Percentiles rank a stretch among this genome's conserved stretches.
These are phyloP conservation scores for Myriosclerotinia curreyana DNA, from an alignment of 2,329 filamentous ascomycete genomes.

Conservation along the genomic window DNA sequence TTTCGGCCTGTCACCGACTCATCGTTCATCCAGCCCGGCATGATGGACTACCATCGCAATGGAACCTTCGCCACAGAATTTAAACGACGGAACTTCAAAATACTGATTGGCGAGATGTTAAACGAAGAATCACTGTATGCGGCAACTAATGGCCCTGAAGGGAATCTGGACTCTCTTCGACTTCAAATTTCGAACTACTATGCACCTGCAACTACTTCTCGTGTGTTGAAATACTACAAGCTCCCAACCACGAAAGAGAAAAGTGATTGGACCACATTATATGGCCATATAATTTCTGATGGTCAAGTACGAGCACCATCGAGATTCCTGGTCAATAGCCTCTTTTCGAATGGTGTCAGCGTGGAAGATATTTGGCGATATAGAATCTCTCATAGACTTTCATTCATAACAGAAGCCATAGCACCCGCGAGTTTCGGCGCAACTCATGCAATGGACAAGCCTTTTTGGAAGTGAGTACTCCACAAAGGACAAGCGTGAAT, in stretches of 20 bases:
- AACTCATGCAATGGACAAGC: constrained; percentile 44
- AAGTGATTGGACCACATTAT: constrained; percentile 42
- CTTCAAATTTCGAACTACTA: constrained; percentile 47
- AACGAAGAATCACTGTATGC: constrained; percentile 48
- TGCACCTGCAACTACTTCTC: constrained; percentile 41
- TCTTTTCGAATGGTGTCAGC: constrained; percentile 39
- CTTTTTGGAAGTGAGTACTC: constrained; percentile 44
- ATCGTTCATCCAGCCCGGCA: constrained; percentile 42
- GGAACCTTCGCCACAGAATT: constrained; percentile 43
- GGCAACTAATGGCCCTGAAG: constrained; percentile 42
- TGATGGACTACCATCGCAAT: constrained; percentile 43
- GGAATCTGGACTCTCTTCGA: constrained; percentile 40
- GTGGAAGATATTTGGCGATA: constrained; percentile 44
- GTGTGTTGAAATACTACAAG: constrained; percentile 41
- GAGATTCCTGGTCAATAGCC: constrained; percentile 39
- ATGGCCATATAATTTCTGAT: constrained; percentile 45
- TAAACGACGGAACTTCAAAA: constrained; percentile 37
- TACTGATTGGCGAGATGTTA: constrained; percentile 46
- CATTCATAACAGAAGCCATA: constrained; percentile 44
- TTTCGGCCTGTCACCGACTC: constrained; percentile 47
- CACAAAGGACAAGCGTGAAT: background rate
- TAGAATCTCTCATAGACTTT: constrained; percentile 44
- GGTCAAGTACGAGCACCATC: constrained; percentile 43
- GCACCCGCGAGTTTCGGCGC: constrained; percentile 41
- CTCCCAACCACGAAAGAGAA: constrained; percentile 38